phyloP scores from a whole-genome alignment of 2,329 filamentous ascomycete genomes.

The Helotiales sp. region DNA sequence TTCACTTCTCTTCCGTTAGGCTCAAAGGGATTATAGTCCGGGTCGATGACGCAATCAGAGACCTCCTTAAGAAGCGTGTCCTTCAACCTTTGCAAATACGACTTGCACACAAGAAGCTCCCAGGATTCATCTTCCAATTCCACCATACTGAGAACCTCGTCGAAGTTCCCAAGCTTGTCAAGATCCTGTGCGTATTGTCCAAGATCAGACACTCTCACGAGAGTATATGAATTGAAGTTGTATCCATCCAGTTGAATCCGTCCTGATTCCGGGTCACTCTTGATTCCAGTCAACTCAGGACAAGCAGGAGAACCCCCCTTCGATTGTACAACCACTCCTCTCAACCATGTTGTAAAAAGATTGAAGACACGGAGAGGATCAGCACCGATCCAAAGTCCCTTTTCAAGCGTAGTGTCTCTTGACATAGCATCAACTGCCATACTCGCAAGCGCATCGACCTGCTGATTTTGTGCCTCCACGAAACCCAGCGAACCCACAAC shows the following conservation, averaged over 20 bases:
- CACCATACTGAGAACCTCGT: constrained; percentile 14
- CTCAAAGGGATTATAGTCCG: constrained; percentile 10
- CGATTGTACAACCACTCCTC: not conserved
- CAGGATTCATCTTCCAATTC: constrained; percentile 15
- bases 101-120: constrained; percentile 17
- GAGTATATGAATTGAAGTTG: constrained; percentile 16
- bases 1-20: constrained; percentile 14
- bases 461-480: not conserved
- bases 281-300: not conserved
- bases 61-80: constrained; percentile 9
- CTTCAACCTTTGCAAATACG: constrained; percentile 11
- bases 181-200: constrained; percentile 9
- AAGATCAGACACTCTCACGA: constrained; percentile 16
- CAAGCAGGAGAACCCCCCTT: not conserved
- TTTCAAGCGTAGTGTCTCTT: not conserved
- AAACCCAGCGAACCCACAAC: not conserved
- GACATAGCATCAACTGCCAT: not conserved
- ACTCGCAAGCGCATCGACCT: not conserved
- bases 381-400: not conserved
- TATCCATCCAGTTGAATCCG: constrained; percentile 12
- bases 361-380: not conserved
- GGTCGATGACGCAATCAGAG: constrained; percentile 12
- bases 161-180: constrained; percentile 6
- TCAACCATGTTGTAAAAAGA: constrained; percentile 1
- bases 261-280: constrained; percentile 1